Conservation (phyloP, 2,329 filamentous ascomycete species). For the Penicillium janthinellum region DNA sequence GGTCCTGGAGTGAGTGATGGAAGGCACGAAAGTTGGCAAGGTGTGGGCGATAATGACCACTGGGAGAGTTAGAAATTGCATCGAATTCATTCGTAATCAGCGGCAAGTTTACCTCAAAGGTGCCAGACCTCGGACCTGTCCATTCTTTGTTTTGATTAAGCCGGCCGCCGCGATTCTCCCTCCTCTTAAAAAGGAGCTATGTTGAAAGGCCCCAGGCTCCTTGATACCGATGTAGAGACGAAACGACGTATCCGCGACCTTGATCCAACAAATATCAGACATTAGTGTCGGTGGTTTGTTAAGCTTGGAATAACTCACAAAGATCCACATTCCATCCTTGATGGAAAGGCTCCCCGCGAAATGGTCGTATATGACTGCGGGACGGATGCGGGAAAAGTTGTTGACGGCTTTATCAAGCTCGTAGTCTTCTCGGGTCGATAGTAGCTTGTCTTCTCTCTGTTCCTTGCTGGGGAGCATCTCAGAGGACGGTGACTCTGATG, state of each 20-base stretch:
- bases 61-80: slow-evolving; percentile 46
- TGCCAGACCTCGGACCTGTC: slow-evolving; percentile 71
- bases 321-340: slow-evolving; percentile 91
- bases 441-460: slow-evolving; percentile 44
- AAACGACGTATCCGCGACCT: slow-evolving; percentile 72
- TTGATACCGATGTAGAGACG: slow-evolving; percentile 86
- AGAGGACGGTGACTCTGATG: slow-evolving; percentile 29
- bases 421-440: slow-evolving; percentile 66
- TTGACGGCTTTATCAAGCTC: slow-evolving; percentile 62
- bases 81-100: neutral
- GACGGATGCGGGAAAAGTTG: slow-evolving; percentile 68
- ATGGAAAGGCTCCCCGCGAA: slow-evolving; percentile 72
- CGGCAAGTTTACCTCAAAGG: slow-evolving; percentile 48
- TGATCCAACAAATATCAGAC: neutral
- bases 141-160: slow-evolving; percentile 80
- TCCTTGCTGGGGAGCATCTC: slow-evolving; percentile 4
- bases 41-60: slow-evolving; percentile 83
- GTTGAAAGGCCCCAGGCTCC: slow-evolving; percentile 82
- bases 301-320: slow-evolving; percentile 51
- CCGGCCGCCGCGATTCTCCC: slow-evolving; percentile 80
- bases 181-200: slow-evolving; percentile 85
- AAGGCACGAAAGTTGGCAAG: slow-evolving; percentile 82
- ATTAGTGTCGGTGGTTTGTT: no score
- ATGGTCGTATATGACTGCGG: slow-evolving; percentile 74
- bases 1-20: slow-evolving; percentile 69